phyloP scores from a whole-genome alignment of 805 yeast species.

The Priceomyces medius region DNA sequence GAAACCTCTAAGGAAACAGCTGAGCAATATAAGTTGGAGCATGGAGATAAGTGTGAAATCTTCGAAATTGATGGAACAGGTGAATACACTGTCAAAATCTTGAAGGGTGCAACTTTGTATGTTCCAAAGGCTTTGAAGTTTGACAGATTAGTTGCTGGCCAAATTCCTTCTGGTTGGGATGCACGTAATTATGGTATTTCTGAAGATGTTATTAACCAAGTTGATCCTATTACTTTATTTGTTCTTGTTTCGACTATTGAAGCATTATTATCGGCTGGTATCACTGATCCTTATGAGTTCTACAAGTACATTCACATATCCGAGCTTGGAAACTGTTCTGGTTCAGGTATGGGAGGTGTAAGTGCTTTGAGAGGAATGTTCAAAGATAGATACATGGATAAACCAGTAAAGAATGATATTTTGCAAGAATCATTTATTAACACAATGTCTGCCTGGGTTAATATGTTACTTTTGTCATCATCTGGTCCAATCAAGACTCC shows the following conservation, averaged over 20 bases:
- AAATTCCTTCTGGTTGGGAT: conserved; percentile 98
- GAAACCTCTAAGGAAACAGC: conserved; percentile 96
- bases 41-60: conserved; percentile 89
- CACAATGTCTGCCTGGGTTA: conserved; percentile 99
- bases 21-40: conserved; percentile 88
- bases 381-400: conserved; percentile 88
- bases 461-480: conserved; percentile 93
- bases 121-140: conserved; percentile 85
- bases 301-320: conserved; percentile 97
- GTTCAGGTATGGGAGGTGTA: conserved; percentile 99
- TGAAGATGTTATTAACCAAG: conserved; percentile 90
- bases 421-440: conserved; percentile 97
- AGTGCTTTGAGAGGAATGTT: conserved; percentile 96
- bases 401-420: conserved; percentile 95
- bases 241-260: conserved; percentile 94
- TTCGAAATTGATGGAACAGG: conserved; percentile 87
- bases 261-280: conserved; percentile 90
- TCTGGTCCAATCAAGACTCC: conserved; percentile 99
- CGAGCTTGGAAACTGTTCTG: conserved; percentile 98
- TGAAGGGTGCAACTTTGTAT: conserved; percentile 88
- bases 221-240: conserved; percentile 91
- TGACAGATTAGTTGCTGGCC: conserved; percentile 84
- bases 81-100: conserved; percentile 83
- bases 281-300: conserved; percentile 98
- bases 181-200: conserved; percentile 93